Base-by-base conservation (phyloP, 257 asterid species). In the Solanum tarapatanum region DNA sequence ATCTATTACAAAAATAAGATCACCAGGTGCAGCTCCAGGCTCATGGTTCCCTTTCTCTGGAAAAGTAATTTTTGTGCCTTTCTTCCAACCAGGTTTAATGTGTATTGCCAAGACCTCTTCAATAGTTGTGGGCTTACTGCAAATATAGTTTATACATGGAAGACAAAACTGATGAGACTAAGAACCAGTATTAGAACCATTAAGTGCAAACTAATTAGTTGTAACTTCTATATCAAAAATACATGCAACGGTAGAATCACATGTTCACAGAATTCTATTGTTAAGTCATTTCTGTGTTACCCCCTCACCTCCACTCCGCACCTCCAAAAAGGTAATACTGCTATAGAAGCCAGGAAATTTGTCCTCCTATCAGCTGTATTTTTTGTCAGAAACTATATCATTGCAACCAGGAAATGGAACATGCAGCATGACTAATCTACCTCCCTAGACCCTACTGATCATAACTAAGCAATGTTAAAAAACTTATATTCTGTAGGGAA, bases 31-130 rank as follows among this genome's bases (percentile, higher is more conserved):
- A 66, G 77, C 86, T 24, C 87, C 87, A 13, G 36, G 26, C 55
- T 87, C 72, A 26, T 84, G 32, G 70, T 87, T 84, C 43, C 89
- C 89, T 84, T 87, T 87, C 84, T 87, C 89, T 1, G 89, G 89
- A 82, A 87, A 87, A 39, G 89, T 87, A 8, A 83, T 87, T 28
- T 83, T 87, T 51, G 87, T 87, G 45, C 89, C 89, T 82, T 87
- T 84, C 76, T 87, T 87, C 89, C 89, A 87, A 26, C 89, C 87
- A 30, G 84, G 84, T 62, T 87, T 87, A 58, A 87, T 87, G n/a
- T 51, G 62, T 17, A 87, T 87, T 6, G 87, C 76, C 45, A 87
- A 72, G 37, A 87, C 64, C 82, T 84, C 89, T 66, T 87, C 87
- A 32, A 82, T 41, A 2, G 89, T 82, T n/a, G 75, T 58, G 11